These are phyloP conservation scores for Lindgomyces ingoldianus DNA, from an alignment of 495 filamentous ascomycete genomes.

Conservation along the genomic window DNA sequence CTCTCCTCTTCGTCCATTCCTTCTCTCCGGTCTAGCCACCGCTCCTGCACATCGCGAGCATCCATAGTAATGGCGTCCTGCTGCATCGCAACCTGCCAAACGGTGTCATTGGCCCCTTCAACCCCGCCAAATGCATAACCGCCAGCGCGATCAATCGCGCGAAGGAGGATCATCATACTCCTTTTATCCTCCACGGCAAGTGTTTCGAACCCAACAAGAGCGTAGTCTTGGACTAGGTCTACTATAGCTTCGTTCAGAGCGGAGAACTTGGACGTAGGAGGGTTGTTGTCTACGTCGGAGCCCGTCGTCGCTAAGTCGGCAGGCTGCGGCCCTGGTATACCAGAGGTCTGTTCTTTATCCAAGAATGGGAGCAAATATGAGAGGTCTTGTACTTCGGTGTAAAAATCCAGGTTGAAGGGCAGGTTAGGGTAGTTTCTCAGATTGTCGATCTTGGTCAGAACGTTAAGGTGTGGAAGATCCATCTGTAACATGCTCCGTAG, in stretches of 20 bases:
- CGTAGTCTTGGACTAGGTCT: constrained; percentile 82
- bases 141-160: constrained; percentile 82
- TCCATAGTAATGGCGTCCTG: constrained; percentile 79
- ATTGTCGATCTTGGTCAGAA: constrained; percentile 96
- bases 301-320: constrained; percentile 51
- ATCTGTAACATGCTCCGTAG: constrained; percentile 97
- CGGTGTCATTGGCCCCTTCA: constrained; percentile 85
- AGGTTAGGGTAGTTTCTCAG: constrained; percentile 75
- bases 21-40: constrained; percentile 89
- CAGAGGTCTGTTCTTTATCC: constrained; percentile 43
- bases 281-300: constrained; percentile 51
- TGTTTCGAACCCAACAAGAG: constrained; percentile 87
- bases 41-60: constrained; percentile 84
- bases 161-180: constrained; percentile 88
- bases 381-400: constrained; percentile 96
- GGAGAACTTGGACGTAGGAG: constrained; percentile 62
- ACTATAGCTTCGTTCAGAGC: constrained; percentile 83
- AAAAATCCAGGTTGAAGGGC: constrained; percentile 92
- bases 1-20: constrained; percentile 81
- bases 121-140: constrained; percentile 91
- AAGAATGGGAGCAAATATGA: constrained; percentile 79
- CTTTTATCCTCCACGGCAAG: constrained; percentile 93
- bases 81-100: constrained; percentile 93
- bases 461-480: constrained; percentile 91
- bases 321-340: constrained; percentile 19